Base-by-base conservation (phyloP, 371 early-diverging fungal genomes). In the Rhizomucor miehei region DNA sequence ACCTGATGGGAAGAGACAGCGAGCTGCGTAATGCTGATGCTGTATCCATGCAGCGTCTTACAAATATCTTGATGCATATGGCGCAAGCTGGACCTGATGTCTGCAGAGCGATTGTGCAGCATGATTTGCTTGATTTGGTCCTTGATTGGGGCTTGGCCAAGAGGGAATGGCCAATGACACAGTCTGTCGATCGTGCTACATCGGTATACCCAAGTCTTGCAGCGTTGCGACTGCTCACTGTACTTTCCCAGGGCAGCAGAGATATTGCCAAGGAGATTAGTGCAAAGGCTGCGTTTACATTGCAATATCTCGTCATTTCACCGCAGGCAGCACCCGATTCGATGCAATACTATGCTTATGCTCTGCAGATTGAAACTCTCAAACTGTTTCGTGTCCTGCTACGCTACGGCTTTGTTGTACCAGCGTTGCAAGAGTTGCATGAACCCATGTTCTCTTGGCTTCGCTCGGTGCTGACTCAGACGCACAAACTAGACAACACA, bases 391-490 rank as follows among this genome's bases (percentile, higher is more conserved):
- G 75, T 3, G 67, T 80, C 0, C 48, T 79, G 29, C 62, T 76
- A 0, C 67, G 71, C 14, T 84, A 84, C 63, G 84, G 84, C 10
- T 67, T 75, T 14, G 57, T 69, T 14, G 60, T 77, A 45, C 73
- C 75, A 16, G 66, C 75, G 0, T 54, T 76, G 19, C 59, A 72
- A 20, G 73, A 75, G 48, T 56, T 69, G 23, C 75, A 78, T 46
- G 58, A 67, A 23, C 59, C 79, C 8, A 61, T 76, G 41, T 66
- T 73, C 56, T 60, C 54, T 19, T 80, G 80, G 70, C 48, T 82
- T 1, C 66, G 65, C 17, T 57, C 66, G 1, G 66, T 59, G 4
- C 62, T 75, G 50, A 55, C 21, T 10, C 13, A 59, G 13, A 45
- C 39, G 16, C 48, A 44, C n/a, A n/a, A 35, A 14, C 20, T 39